A percentile compares a stretch with the other conserved stretches of the same genome.
phyloP scores from a whole-genome alignment of 2,329 filamentous ascomycete genomes.

The Colletotrichum eremochloae region DNA sequence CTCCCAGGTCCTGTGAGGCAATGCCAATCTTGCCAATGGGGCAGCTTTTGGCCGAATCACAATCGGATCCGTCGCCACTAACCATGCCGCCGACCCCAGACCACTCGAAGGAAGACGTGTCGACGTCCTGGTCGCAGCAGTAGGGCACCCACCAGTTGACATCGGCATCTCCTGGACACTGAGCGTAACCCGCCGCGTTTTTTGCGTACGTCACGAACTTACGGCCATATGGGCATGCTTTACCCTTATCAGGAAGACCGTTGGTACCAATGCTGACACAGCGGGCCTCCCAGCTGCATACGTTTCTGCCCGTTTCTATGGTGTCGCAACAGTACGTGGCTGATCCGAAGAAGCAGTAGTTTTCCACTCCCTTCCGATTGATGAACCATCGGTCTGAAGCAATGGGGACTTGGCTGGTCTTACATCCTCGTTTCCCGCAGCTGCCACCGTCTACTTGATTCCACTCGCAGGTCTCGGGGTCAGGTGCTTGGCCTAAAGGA shows the following conservation, averaged over 20 bases:
- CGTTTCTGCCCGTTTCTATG: background rate
- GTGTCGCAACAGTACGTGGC: background rate
- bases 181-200: background rate
- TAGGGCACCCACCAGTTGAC: background rate
- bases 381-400: constrained; percentile 5
- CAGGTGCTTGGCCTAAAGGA: constrained; percentile 9
- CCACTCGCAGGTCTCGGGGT: constrained; percentile 9
- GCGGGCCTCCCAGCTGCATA: constrained; percentile 4
- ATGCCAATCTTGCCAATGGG: constrained; percentile 9
- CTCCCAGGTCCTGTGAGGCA: background rate
- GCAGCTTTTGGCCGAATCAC: background rate
- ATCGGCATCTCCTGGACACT: background rate
- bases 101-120: constrained; percentile 11
- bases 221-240: background rate
- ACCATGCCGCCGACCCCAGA: background rate
- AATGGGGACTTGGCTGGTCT: background rate
- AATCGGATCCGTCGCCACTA: background rate
- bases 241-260: background rate
- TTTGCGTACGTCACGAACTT: constrained; percentile 11
- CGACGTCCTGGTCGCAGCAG: constrained; percentile 10
- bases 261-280: background rate
- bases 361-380: background rate
- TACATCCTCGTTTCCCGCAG: background rate
- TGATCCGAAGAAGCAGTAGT: constrained; percentile 8
- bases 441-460: background rate